A percentile compares a stretch with the other conserved stretches of the same genome.
phyloP scores from a whole-genome alignment of 192 early-diverging fungal species.

The Gigaspora rosea region DNA sequence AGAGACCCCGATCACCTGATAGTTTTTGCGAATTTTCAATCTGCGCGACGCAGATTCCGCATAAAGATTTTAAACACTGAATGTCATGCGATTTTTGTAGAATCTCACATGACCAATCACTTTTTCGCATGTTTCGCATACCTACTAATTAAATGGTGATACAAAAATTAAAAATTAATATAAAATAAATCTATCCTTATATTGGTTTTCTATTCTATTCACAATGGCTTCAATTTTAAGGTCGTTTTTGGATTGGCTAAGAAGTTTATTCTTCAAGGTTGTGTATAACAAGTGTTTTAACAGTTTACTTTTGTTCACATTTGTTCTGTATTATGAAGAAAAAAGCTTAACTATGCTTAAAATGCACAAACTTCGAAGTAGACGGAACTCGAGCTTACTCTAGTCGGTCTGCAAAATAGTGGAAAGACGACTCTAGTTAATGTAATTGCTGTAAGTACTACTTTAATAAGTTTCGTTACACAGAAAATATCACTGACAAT shows the following conservation, averaged over 20 bases:
- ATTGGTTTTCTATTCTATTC: neutral
- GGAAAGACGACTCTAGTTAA: conserved; percentile 87
- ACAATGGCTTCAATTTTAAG: conserved; percentile 59
- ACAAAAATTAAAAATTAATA: no score
- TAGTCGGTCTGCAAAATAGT: conserved; percentile 86
- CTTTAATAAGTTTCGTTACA: no score
- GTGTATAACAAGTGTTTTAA: neutral
- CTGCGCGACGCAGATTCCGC: no score
- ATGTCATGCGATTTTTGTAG: neutral
- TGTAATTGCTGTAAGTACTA: conserved; percentile 73
- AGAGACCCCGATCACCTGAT: no score
- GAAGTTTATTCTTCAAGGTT: conserved; percentile 81
- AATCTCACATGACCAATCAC: neutral
- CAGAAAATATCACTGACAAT: no score
- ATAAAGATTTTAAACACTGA: no score
- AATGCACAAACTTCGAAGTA: conserved; percentile 17
- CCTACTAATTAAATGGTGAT: no score
- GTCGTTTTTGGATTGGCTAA: conserved; percentile 71
- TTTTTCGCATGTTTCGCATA: no score
- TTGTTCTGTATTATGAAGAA: no score
- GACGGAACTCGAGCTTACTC: conserved; percentile 87
- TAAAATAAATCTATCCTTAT: no score
- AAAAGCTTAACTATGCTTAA: neutral
- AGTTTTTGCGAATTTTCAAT: no score
- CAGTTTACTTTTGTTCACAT: no score